Evolutionary conservation across 352 stramenopile genomes (phyloP).

Genomic region (Pythium grandisporangium): DNA sequence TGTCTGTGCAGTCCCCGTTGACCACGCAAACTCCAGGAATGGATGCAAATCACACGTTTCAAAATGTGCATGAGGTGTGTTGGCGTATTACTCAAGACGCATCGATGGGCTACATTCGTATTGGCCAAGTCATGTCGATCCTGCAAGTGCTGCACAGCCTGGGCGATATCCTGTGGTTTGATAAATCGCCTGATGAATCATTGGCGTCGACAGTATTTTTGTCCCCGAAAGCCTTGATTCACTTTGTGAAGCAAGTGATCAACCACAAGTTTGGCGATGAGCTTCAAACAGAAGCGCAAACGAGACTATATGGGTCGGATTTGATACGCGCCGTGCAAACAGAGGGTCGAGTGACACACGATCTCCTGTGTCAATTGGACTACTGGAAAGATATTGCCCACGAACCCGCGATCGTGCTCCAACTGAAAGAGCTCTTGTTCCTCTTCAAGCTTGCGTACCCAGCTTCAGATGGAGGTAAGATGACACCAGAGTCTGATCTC

Average conservation of each 20-base stretch:
- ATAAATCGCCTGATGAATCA: neutral
- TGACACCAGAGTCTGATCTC: neutral
- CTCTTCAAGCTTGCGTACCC: slow-evolving; percentile 1
- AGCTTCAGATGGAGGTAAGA: neutral
- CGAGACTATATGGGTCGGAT: neutral
- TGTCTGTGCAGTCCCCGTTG: too few relatives aligned
- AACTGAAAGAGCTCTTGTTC: slow-evolving; percentile 9
- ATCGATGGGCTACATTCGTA: neutral
- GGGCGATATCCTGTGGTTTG: slow-evolving; percentile 13
- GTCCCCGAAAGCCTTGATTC: neutral
- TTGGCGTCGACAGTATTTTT: neutral
- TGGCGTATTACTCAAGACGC: neutral
- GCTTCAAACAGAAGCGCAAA: too few relatives aligned
- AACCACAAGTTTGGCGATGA: neutral
- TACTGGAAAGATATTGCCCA: slow-evolving; percentile 1
- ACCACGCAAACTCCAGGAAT: too few relatives aligned
- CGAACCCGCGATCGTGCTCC: slow-evolving; percentile 1
- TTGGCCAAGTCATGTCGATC: slow-evolving; percentile 1
- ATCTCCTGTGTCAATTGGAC: neutral
- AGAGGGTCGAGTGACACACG: neutral
- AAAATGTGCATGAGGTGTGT: neutral
- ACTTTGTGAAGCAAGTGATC: neutral
- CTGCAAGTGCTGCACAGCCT: slow-evolving; percentile 9
- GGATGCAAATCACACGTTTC: neutral
- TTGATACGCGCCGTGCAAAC: neutral